Evolutionary conservation across 164 flowering plant genomes (phyloP).

Genomic region (Liriodendron chinense): DNA sequence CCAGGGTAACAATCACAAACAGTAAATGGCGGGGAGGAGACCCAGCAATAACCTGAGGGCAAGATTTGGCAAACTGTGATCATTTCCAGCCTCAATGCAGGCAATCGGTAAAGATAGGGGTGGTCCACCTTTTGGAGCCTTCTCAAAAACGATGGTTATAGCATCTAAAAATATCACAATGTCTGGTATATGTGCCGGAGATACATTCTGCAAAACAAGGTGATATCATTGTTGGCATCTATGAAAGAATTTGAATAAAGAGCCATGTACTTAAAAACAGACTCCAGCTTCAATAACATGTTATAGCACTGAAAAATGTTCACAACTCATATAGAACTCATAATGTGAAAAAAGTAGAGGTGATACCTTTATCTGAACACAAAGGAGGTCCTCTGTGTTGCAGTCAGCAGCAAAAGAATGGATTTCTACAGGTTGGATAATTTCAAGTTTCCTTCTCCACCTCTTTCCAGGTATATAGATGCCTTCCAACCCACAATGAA

Average conservation of each 20-base stretch:
- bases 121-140: slow-evolving; percentile 72
- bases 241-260: slow-evolving; percentile 1
- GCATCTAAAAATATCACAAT: slow-evolving; percentile 79
- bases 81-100: slow-evolving; percentile 84
- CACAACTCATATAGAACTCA: neutral
- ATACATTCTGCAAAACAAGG: slow-evolving; percentile 67
- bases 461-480: slow-evolving; percentile 85
- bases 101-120: slow-evolving; percentile 75
- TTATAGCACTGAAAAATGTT: neutral
- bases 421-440: slow-evolving; percentile 87
- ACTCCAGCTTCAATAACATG: neutral
- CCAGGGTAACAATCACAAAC: neutral
- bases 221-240: neutral
- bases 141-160: slow-evolving; percentile 80
- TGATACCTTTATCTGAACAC: slow-evolving; percentile 88
- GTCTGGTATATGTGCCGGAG: slow-evolving; percentile 78
- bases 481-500: slow-evolving; percentile 90
- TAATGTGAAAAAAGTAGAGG: slow-evolving; percentile 1
- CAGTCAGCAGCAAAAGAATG: slow-evolving; percentile 82
- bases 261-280: neutral
- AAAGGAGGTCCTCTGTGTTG: slow-evolving; percentile 90
- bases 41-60: slow-evolving; percentile 65
- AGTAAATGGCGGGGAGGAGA: neutral
- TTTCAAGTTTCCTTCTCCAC: slow-evolving; percentile 90
- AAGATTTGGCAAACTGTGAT: slow-evolving; percentile 76